Evolutionary conservation across 75 land plant genomes (phyloP).

Genomic region (Pseudotsuga menziesii): DNA sequence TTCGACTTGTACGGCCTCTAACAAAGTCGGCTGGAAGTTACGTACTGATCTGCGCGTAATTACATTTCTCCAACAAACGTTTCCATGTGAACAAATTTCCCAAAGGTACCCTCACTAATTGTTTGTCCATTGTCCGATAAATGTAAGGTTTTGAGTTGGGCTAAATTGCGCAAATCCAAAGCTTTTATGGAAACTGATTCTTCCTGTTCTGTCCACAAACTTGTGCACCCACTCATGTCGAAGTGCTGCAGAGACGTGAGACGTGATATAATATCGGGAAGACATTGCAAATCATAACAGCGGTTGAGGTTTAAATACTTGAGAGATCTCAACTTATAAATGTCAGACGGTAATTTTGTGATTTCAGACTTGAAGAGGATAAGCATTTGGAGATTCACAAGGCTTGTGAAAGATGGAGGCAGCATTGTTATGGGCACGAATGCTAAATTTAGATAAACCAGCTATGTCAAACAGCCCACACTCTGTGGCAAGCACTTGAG

Average conservation of each 20-base stretch:
- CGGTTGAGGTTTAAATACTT: no score
- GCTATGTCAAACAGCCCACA: background rate
- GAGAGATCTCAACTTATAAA: background rate
- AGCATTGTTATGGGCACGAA: background rate
- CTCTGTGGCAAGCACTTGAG: background rate
- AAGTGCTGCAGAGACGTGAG: background rate
- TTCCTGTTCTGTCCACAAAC: background rate
- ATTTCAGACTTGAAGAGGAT: background rate
- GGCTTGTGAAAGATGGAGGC: background rate
- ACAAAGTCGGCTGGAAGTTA: no score
- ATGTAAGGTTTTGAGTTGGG: background rate
- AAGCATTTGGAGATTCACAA: background rate
- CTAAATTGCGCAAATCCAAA: background rate
- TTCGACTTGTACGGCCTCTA: no score
- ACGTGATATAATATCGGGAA: background rate
- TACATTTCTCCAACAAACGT: no score
- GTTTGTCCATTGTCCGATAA: background rate
- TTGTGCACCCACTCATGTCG: background rate
- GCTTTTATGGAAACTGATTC: background rate
- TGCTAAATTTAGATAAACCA: background rate
- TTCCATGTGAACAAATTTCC: background rate
- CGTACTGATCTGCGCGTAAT: no score
- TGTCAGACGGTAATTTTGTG: background rate
- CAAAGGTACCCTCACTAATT: background rate
- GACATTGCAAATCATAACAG: background rate